A percentile compares a stretch with the other conserved stretches of the same genome.
Evolutionary conservation across 345 rosid genomes (phyloP).

Genomic region (Euphorbia peplus): DNA sequence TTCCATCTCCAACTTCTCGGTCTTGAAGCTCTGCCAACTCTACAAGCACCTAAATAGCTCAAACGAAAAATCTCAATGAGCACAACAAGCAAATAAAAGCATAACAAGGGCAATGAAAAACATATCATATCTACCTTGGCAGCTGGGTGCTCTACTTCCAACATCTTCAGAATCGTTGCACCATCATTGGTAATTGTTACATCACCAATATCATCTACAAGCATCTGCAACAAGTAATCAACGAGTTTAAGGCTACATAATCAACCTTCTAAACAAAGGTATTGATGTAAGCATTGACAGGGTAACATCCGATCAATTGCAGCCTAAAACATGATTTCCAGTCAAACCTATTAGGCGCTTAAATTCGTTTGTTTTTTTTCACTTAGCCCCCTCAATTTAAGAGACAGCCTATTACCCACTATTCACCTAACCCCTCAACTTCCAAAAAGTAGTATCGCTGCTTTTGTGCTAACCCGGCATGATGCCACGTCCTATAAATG

Average conservation of each 20-base stretch:
- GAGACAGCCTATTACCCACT: no score
- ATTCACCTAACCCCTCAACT: no score
- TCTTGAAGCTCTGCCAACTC: constrained; percentile 99
- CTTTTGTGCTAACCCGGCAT: no score
- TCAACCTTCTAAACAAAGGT: background rate
- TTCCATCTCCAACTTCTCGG: constrained; percentile 96
- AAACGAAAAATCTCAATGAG: constrained; percentile 4
- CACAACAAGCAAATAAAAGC: background rate
- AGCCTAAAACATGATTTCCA: no score
- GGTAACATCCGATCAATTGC: no score
- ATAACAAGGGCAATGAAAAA: background rate
- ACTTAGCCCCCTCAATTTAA: no score
- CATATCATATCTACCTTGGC: constrained; percentile 58
- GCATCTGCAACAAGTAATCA: constrained; percentile 52
- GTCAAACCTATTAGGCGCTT: no score
- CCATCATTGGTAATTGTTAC: constrained; percentile 95
- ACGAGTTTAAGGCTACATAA: background rate
- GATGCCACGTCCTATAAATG: no score
- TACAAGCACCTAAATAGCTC: constrained; percentile 64
- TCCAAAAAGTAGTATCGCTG: no score
- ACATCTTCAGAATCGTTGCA: constrained; percentile 89
- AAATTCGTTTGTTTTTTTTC: no score
- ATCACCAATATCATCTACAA: constrained; percentile 96
- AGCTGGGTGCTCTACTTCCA: constrained; percentile 97
- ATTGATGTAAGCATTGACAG: background rate